phyloP scores from a whole-genome alignment of 495 filamentous ascomycete species.

The Cercophora scortea region DNA sequence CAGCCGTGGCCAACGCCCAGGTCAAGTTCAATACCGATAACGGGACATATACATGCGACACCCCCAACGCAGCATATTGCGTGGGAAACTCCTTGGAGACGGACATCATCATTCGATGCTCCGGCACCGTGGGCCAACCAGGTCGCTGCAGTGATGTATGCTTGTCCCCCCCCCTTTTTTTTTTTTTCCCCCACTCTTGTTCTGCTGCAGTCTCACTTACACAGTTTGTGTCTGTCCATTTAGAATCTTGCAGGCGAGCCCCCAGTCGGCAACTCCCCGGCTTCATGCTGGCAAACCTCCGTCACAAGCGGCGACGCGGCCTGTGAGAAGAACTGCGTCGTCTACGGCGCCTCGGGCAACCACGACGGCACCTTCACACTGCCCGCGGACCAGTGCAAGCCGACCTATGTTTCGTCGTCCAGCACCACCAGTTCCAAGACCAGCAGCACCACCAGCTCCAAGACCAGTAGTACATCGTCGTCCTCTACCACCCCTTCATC shows the following conservation, averaged over 20 bases:
- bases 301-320: conserved; percentile 19
- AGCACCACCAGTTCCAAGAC: too few species aligned
- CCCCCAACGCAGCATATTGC: conserved; percentile 21
- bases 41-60: conserved; percentile 13
- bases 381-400: conserved; percentile 14
- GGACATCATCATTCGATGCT: conserved; percentile 29
- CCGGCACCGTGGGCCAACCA: conserved; percentile 9
- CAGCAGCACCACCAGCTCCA: too few species aligned
- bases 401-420: conserved; percentile 8
- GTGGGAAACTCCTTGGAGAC: conserved; percentile 18
- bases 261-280: conserved; percentile 13
- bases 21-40: conserved; percentile 8
- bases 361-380: conserved; percentile 14
- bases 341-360: conserved; percentile 17
- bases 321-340: conserved; percentile 32
- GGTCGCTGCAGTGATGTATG: conserved; percentile 21
- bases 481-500: too few species aligned
- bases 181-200: too few species aligned
- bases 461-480: too few species aligned
- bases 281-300: conserved; percentile 19
- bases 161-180: neutral
- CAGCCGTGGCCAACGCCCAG: conserved; percentile 20
- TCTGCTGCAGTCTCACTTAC: too few species aligned
- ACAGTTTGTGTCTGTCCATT: too few species aligned
- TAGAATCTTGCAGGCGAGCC: conserved; percentile 23